phyloP scores from a whole-genome alignment of 305 asterid genomes.

The Lippia alba region DNA sequence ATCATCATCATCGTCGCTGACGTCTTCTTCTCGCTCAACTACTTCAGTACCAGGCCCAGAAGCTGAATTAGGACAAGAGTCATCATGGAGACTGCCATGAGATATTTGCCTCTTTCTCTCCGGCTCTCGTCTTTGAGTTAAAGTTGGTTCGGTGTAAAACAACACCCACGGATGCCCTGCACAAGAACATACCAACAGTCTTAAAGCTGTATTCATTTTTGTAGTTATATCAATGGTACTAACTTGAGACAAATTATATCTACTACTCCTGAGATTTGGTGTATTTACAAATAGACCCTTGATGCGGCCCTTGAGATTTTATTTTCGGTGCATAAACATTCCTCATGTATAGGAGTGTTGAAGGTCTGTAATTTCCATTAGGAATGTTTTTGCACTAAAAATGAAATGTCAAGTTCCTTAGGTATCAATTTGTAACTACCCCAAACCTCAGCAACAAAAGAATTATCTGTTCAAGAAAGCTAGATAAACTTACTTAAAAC shows the following conservation, averaged over 20 bases:
- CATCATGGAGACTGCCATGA: constrained; percentile 55
- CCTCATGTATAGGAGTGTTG: too few relatives aligned
- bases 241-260: too few relatives aligned
- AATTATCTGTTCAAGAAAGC: not conserved
- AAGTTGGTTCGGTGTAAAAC: constrained; percentile 63
- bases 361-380: too few relatives aligned
- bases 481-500: constrained; percentile 70
- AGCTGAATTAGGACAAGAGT: constrained; percentile 46
- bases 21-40: constrained; percentile 45
- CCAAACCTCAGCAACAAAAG: too few relatives aligned
- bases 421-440: too few relatives aligned
- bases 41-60: constrained; percentile 43
- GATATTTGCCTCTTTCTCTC: constrained; percentile 57
- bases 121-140: constrained; percentile 52
- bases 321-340: too few relatives aligned
- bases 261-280: too few relatives aligned
- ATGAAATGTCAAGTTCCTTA: too few relatives aligned
- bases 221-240: not conserved
- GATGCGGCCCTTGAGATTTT: too few relatives aligned
- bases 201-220: not conserved
- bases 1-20: too few relatives aligned
- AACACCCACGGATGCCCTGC: constrained; percentile 89
- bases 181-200: constrained; percentile 3
- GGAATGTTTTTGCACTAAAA: too few relatives aligned
- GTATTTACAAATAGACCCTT: too few relatives aligned